Conservation (phyloP, 257 asterid genomes). For the Paulownia fortunei region DNA sequence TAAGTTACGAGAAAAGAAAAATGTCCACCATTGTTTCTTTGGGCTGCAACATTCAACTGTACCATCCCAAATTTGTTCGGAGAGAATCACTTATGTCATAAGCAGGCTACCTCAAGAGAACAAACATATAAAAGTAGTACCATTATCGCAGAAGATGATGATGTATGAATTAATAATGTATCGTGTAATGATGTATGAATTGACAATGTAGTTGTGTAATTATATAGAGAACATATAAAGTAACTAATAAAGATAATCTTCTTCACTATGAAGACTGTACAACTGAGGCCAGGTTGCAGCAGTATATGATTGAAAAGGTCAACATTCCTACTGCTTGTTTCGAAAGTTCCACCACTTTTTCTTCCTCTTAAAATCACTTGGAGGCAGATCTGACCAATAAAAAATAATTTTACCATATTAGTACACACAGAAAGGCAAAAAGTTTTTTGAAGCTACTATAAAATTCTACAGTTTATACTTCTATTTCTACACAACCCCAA, state of each 20-base stretch:
- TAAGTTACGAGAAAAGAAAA: too few relatives aligned
- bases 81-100: too few relatives aligned
- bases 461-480: too few relatives aligned
- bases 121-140: too few relatives aligned
- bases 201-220: not conserved
- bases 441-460: not conserved
- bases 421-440: not conserved
- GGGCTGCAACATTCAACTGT: too few relatives aligned
- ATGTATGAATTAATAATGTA: too few relatives aligned
- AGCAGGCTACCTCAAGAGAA: too few relatives aligned
- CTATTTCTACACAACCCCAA: too few relatives aligned
- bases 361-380: conserved; percentile 73
- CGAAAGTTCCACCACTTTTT: conserved; percentile 92
- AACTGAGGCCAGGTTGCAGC: conserved; percentile 15
- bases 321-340: conserved; percentile 59
- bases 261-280: conserved; percentile 30
- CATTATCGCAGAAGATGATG: too few relatives aligned
- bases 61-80: too few relatives aligned
- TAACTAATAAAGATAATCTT: conserved; percentile 20
- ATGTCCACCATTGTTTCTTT: too few relatives aligned
- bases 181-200: conserved; percentile 22
- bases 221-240: not conserved
- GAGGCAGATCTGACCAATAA: conserved; percentile 61
- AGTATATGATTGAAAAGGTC: conserved; percentile 16
- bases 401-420: not conserved